phyloP scores from a whole-genome alignment of 371 early-diverging fungal species.

The Smittium mucronatum region DNA sequence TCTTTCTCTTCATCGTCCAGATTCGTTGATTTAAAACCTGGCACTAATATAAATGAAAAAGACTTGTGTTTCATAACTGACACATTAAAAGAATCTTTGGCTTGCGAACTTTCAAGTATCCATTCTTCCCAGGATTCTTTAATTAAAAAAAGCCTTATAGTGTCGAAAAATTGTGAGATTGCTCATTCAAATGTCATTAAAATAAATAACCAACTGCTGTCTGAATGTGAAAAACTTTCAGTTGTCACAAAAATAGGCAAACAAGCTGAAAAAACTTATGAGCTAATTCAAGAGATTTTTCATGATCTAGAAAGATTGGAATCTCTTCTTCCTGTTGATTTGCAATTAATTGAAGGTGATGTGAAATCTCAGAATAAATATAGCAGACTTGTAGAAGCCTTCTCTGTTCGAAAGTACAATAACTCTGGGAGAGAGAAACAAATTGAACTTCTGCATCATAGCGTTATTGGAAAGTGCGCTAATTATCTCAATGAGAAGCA shows the following conservation, averaged over 20 bases:
- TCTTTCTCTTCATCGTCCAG: background rate
- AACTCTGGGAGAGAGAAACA: constrained; percentile 11
- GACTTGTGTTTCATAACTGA: background rate
- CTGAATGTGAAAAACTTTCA: constrained; percentile 18
- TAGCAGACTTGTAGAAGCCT: constrained; percentile 1
- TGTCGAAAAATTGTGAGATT: background rate
- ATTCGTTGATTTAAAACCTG: background rate
- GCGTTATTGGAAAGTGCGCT: constrained; percentile 25
- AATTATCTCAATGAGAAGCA: background rate
- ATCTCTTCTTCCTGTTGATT: constrained; percentile 21
- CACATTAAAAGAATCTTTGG: background rate
- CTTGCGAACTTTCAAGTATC: background rate
- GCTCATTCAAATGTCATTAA: constrained; percentile 3
- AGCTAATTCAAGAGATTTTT: constrained; percentile 29
- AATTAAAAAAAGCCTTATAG: background rate
- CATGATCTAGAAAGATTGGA: constrained; percentile 31
- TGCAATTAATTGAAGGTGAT: constrained; percentile 10
- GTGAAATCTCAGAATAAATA: background rate
- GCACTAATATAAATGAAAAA: background rate
- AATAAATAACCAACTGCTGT: constrained; percentile 19
- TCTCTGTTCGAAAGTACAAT: constrained; percentile 7
- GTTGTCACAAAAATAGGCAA: constrained; percentile 24
- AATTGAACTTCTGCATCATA: constrained; percentile 28
- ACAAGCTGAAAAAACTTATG: constrained; percentile 33
- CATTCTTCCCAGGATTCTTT: background rate